Evolutionary conservation across 1,139 yeast genomes (phyloP), one percentile per base, ranked within the genome.

Genomic region (Yamadazyma triangularis): DNA sequence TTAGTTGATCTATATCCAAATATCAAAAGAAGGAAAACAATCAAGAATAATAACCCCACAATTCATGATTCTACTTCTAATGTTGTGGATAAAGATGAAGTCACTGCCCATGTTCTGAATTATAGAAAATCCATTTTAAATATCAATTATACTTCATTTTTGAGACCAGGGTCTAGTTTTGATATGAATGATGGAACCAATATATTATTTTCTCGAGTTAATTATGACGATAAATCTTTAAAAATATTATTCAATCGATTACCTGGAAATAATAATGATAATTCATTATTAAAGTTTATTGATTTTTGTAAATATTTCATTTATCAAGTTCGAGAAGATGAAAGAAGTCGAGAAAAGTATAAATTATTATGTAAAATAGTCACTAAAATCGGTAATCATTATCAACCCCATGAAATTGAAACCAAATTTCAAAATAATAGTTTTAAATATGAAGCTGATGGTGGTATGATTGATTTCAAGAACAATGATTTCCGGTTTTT

Each of bases 401-500:
- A n/a, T n/a, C n/a, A 15, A 5, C 13, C 16, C 2, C 6, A 15
- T 10, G 9, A 20, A 3, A 11, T 20, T 3, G 28, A 22, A 13
- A 4, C 16, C n/a, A 23, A 28, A 12, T 13, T 22, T 12, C 9
- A 23, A 21, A 15, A 23, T 4, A 32, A 36, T 13, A 34, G 33
- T 6, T 44, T 47, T 26, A 36, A 36, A 14, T 42, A 44, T 15
- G 45, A 46, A 8, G 38, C 60, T 19, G 27, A 31, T 2, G 74
- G 73, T 1, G 41, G 46, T 4, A 39, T 62, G 14, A 44, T 67
- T 8, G 71, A 68, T 41, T 66, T 67, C 38, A 53, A 56, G 28
- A 44, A 50, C 2, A 44, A 51, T 28, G 73, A 67, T 39, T 49
- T 67, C 30, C 42, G 73, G 23, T 64, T 64, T 31, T 37, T 57